Base-by-base conservation (phyloP, 2,329 filamentous ascomycete species). In the Fusarium multiceps region DNA sequence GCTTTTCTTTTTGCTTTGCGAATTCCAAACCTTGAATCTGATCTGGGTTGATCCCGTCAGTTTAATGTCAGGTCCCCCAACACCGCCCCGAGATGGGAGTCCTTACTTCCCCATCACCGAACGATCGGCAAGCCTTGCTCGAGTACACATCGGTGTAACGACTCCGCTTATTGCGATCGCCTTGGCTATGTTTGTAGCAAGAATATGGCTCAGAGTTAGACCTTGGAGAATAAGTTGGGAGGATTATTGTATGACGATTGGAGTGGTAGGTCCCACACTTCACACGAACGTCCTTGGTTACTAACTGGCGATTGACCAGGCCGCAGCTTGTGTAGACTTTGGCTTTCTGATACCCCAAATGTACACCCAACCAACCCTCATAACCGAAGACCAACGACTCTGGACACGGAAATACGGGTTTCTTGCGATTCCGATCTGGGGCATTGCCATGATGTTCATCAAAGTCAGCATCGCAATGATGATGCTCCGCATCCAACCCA, bases 381-480 rank as follows among this genome's bases (percentile, higher is more conserved):
- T 64, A 1, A 64, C 40, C 8, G 51, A 64, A 50, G 21, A 41
- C 10, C 4, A 42, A 42, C n/a, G 47, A 0, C 11, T 45, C 5
- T 12, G 40, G 51, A 18, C 61, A n/a, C 45, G 45, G 16, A 51
- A 64, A 47, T 64, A 64, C 18, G 27, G 28, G 5, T 64, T 64
- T 1, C 27, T 64, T 9, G 51, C 59, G 0, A 64, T 64, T 7
- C 46, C 62, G 2, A 40, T 66, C 1, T 66, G 55, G 63, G 63
- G 63, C 0, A 62, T 66, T 14, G 55, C 62, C 1, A 66, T 66
- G 62, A 66, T 61, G 49, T 66, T 66, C 23, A 66, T 66, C 20
- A 62, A 66, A 28, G 16, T 55, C 18, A 62, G 55, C 49, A 66
- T 66, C 7, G 62, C 62, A 13, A 66, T 66, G 63, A 66, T 56